A percentile compares a stretch with the other conserved stretches of the same genome.
These are phyloP conservation scores for Apiospora marii DNA, from an alignment of 2,329 filamentous ascomycete genomes.

Conservation along the genomic window DNA sequence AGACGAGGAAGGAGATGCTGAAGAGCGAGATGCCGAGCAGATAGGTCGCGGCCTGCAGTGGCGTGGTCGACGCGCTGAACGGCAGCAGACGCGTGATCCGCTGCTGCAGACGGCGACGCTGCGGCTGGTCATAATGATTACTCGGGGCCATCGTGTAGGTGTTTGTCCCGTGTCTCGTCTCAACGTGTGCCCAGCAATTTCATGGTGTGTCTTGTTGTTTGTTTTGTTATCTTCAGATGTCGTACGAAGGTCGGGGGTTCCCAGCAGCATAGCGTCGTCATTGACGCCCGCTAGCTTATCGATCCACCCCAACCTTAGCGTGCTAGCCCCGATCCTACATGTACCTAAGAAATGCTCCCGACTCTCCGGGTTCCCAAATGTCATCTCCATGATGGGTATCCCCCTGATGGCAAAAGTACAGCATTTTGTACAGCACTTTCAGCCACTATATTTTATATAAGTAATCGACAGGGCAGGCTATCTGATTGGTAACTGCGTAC, in stretches of 20 bases:
- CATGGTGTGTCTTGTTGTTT: constrained; percentile 2
- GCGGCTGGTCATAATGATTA: constrained; percentile 1
- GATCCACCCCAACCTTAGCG: constrained; percentile 4
- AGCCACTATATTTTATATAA: no score
- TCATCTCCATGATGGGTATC: background rate
- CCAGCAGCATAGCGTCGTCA: constrained; percentile 10
- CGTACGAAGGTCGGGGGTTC: constrained; percentile 11
- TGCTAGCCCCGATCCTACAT: background rate
- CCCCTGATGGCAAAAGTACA: background rate
- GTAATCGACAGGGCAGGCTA: no score
- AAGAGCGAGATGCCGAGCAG: constrained; percentile 84
- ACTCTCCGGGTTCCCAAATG: background rate
- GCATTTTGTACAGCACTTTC: background rate
- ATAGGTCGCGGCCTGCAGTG: constrained; percentile 74
- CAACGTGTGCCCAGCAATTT: background rate
- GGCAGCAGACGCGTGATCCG: constrained; percentile 57
- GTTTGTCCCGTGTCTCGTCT: background rate
- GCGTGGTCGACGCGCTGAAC: constrained; percentile 67
- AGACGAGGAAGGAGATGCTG: constrained; percentile 89
- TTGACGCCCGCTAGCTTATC: constrained; percentile 9
- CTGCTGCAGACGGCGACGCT: background rate
- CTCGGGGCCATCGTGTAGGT: constrained; percentile 11
- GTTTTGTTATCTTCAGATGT: background rate
- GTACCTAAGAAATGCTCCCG: background rate
- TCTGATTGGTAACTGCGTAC: no score